These are phyloP conservation scores for Fusarium heterosporum DNA, from an alignment of 2,329 filamentous ascomycete species.

Conservation along the genomic window DNA sequence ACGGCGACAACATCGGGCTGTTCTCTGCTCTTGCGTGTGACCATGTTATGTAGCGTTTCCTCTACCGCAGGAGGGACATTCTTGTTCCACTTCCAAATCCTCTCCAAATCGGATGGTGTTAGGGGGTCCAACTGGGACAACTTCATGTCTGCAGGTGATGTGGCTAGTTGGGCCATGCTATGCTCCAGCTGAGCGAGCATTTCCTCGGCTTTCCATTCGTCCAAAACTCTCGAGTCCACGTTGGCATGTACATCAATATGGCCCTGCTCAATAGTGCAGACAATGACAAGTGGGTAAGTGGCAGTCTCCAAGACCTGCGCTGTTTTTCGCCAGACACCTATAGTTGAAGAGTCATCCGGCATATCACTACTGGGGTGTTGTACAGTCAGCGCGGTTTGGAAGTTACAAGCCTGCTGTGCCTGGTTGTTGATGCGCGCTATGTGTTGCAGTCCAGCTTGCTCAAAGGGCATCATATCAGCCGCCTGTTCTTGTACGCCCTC, in stretches of 20 bases:
- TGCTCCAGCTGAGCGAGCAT: constrained; percentile 12
- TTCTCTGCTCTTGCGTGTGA: neutral
- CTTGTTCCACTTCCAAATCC: constrained; percentile 17
- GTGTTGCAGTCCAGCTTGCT: constrained; percentile 16
- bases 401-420: constrained; percentile 13
- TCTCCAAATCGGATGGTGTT: neutral
- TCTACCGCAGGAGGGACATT: neutral
- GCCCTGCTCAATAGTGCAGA: constrained; percentile 7
- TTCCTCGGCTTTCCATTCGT: neutral
- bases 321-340: constrained; percentile 8
- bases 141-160: neutral
- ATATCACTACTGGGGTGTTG: neutral
- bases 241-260: neutral
- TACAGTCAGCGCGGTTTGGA: constrained; percentile 12
- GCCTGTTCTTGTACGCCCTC: constrained; percentile 16
- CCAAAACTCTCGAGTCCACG: constrained; percentile 14
- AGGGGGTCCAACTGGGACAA: neutral
- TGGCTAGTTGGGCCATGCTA: neutral
- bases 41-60: neutral
- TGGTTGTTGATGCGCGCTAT: constrained; percentile 13
- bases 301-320: constrained; percentile 10
- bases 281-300: constrained; percentile 17
- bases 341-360: neutral
- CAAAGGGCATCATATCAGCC: constrained; percentile 24
- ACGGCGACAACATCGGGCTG: constrained; percentile 1